Conservation (phyloP, 805 yeast genomes). For the Limtongia smithiae region DNA sequence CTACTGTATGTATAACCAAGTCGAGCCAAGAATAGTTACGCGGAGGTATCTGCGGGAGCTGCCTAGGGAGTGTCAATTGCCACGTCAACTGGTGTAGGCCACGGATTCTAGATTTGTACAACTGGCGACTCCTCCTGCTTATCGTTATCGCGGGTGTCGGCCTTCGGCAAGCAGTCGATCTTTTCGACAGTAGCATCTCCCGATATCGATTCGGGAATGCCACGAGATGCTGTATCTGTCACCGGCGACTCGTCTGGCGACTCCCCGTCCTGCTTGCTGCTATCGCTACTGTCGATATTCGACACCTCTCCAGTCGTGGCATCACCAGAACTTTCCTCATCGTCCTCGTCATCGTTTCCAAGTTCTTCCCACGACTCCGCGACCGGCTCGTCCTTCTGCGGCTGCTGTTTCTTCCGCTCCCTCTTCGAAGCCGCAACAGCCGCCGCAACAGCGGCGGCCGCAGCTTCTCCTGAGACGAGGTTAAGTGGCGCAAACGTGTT, state of each 20-base stretch:
- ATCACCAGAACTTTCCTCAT: background rate
- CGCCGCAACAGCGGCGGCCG: background rate
- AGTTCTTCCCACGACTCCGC: constrained; percentile 28
- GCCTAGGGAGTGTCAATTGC: no score
- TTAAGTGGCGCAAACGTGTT: constrained; percentile 14
- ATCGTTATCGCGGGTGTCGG: no score
- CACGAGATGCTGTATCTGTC: background rate
- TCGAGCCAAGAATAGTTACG: no score
- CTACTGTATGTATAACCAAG: no score
- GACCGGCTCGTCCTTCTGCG: constrained; percentile 11
- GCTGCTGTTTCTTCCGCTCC: background rate
- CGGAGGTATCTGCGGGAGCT: no score
- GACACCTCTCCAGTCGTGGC: background rate
- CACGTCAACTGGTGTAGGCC: no score
- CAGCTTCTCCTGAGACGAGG: constrained; percentile 3
- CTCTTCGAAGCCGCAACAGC: background rate
- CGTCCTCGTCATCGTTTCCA: background rate
- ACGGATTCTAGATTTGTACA: no score
- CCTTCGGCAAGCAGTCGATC: no score
- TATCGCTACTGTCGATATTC: no score
- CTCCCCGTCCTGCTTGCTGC: background rate
- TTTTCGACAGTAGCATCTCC: no score
- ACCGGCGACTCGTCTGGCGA: background rate
- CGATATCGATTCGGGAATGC: no score
- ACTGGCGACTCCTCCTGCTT: no score